A percentile compares a stretch with the other conserved stretches of the same genome.
Evolutionary conservation across 2,329 filamentous ascomycete genomes (phyloP).

Genomic region (Chaetoscypha palmicola): DNA sequence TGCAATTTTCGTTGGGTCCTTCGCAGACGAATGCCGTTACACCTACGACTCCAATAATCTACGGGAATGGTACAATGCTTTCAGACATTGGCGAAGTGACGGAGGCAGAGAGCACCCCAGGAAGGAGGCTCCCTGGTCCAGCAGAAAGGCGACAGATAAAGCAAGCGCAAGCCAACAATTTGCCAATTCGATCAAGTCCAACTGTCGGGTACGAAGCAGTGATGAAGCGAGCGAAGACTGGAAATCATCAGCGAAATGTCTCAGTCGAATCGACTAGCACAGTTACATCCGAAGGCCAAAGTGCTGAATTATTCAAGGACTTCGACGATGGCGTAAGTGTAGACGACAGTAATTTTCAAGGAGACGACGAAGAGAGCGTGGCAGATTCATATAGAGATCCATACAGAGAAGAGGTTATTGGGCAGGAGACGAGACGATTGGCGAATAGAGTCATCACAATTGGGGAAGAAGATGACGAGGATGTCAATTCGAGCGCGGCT

Average conservation of each 20-base stretch:
- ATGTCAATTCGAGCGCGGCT: slow-evolving; percentile 64
- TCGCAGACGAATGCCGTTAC: slow-evolving; percentile 40
- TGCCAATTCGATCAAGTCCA: slow-evolving; percentile 38
- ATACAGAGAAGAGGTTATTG: slow-evolving; percentile 28
- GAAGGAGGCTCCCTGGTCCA: slow-evolving; percentile 29
- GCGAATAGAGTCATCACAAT: slow-evolving; percentile 25
- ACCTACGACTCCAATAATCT: slow-evolving; percentile 58
- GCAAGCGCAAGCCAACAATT: slow-evolving; percentile 17
- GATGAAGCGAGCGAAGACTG: slow-evolving; percentile 40
- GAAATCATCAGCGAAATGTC: slow-evolving; percentile 42
- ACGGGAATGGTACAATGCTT: slow-evolving; percentile 62
- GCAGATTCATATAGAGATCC: slow-evolving; percentile 33
- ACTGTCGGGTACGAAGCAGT: slow-evolving; percentile 39
- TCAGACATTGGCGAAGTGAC: slow-evolving; percentile 57
- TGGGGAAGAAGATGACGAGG: slow-evolving; percentile 47
- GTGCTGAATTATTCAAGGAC: slow-evolving; percentile 46
- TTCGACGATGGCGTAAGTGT: slow-evolving; percentile 57
- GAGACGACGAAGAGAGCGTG: slow-evolving; percentile 61
- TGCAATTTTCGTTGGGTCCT: slow-evolving; percentile 31
- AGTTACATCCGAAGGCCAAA: slow-evolving; percentile 44
- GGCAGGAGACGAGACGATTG: slow-evolving; percentile 24
- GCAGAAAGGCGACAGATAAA: slow-evolving; percentile 28
- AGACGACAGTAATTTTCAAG: slow-evolving; percentile 59
- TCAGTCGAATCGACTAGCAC: slow-evolving; percentile 58
- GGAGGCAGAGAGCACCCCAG: slow-evolving; percentile 43